phyloP scores from a whole-genome alignment of 1,284 basidiomycete species.

The Lentinula novae-zelandiae region DNA sequence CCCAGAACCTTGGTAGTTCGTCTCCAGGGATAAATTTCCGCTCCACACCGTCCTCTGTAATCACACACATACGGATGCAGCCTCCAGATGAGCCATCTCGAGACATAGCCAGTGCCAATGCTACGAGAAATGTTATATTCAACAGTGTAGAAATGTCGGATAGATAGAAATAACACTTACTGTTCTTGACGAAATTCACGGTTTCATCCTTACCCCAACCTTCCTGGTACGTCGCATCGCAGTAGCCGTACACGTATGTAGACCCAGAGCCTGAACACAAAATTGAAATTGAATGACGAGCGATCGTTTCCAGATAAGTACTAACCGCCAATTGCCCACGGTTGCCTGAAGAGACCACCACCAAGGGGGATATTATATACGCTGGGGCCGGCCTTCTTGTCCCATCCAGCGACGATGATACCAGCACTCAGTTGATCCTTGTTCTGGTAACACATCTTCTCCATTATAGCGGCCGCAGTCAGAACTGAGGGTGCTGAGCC shows the following conservation, averaged over 20 bases:
- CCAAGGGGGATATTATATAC: conserved; percentile 97
- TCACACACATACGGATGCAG: conserved; percentile 95
- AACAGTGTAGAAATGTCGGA: no score
- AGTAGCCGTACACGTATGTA: conserved; percentile 98
- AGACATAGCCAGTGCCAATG: conserved; percentile 93
- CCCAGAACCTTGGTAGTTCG: conserved; percentile 84
- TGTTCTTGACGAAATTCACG: conserved; percentile 93
- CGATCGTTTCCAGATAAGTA: conserved; percentile 12
- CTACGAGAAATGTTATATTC: conserved; percentile 36
- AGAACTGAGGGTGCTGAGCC: conserved; percentile 76
- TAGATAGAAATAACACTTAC: conserved; percentile 45
- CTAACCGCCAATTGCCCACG: conserved; percentile 94
- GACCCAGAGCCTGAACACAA: conserved; percentile 81
- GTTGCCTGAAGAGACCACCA: conserved; percentile 90
- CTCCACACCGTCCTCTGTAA: conserved; percentile 90
- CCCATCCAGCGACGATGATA: conserved; percentile 99
- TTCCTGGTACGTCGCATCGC: conserved; percentile 95
- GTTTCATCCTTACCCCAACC: conserved; percentile 94
- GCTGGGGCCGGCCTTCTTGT: conserved; percentile 87
- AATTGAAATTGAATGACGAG: conserved; percentile 3
- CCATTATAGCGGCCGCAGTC: conserved; percentile 82
- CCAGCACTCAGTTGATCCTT: conserved; percentile 89
- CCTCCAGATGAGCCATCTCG: conserved; percentile 98
- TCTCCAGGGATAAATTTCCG: conserved; percentile 94
- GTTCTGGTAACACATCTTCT: conserved; percentile 91